These are phyloP conservation scores for Pseudogymnoascus sp. DNA, from an alignment of 2,329 filamentous ascomycete genomes.

Conservation along the genomic window DNA sequence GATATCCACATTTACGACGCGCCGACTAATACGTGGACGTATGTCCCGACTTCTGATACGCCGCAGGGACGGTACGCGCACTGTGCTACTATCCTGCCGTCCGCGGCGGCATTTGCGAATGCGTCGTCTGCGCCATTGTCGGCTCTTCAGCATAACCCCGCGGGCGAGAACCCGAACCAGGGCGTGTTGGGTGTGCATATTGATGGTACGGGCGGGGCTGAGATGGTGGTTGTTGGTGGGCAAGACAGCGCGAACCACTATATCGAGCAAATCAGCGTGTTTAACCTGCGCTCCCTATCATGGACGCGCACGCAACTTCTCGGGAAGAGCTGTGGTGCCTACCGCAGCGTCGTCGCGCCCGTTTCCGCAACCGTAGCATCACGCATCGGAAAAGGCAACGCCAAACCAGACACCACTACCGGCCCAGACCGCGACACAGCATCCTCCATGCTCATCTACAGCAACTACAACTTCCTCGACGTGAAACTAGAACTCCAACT, in stretches of 20 bases:
- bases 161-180: slow-evolving; percentile 74
- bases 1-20: slow-evolving; percentile 96
- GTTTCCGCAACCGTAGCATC: slow-evolving; percentile 58
- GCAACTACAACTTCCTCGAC: slow-evolving; percentile 97
- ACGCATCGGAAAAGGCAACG: slow-evolving; percentile 54
- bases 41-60: slow-evolving; percentile 64
- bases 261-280: slow-evolving; percentile 97
- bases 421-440: slow-evolving; percentile 26
- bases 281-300: slow-evolving; percentile 88
- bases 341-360: slow-evolving; percentile 88
- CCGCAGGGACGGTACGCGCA: slow-evolving; percentile 95
- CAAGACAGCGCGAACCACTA: slow-evolving; percentile 98
- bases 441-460: slow-evolving; percentile 89
- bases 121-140: slow-evolving; percentile 68
- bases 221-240: slow-evolving; percentile 95
- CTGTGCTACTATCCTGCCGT: slow-evolving; percentile 86
- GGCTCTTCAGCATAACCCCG: slow-evolving; percentile 82
- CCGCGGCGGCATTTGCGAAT: slow-evolving; percentile 79
- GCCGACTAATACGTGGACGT: slow-evolving; percentile 73
- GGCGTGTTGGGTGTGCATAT: slow-evolving; percentile 81
- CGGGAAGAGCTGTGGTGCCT: slow-evolving; percentile 90
- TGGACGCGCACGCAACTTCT: slow-evolving; percentile 87
- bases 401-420: slow-evolving; percentile 20
- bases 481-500: slow-evolving; percentile 94
- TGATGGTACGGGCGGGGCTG: slow-evolving; percentile 83